Conservation (phyloP, 106 monocot species). For the Dendrobium chrysotoxum region DNA sequence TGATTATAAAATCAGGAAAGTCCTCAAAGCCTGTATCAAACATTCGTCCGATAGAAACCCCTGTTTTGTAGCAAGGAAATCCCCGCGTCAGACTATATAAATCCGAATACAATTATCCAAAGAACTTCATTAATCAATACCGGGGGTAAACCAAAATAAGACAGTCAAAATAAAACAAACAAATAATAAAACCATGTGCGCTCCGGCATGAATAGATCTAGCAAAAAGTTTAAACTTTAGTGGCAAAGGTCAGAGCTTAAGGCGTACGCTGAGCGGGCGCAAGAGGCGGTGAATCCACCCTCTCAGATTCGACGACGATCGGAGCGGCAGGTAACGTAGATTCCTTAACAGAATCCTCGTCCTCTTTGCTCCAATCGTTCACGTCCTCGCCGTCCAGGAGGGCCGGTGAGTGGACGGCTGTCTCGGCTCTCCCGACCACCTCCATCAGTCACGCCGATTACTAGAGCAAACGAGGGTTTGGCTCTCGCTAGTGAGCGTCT, state of each 20-base stretch:
- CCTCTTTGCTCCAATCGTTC: slow-evolving; percentile 6
- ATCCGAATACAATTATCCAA: neutral
- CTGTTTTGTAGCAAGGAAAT: neutral
- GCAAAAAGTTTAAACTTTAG: neutral
- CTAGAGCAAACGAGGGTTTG: neutral
- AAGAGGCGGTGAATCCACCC: neutral
- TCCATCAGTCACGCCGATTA: neutral
- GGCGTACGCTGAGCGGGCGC: neutral
- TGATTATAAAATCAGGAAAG: neutral
- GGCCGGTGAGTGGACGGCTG: neutral
- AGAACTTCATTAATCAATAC: neutral
- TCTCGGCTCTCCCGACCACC: slow-evolving; percentile 1
- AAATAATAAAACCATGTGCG: neutral
- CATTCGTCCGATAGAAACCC: neutral
- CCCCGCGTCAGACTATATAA: neutral
- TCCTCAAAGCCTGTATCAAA: neutral
- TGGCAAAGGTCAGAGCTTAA: neutral
- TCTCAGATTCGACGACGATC: neutral
- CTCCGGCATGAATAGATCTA: neutral
- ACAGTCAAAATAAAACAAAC: neutral
- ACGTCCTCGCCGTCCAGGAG: neutral
- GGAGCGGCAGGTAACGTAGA: neutral
- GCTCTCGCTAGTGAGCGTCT: neutral
- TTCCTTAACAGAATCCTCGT: neutral
- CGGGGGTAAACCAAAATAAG: neutral